Conservation (phyloP, 106 monocot species). For the Iris macrosiphon region DNA sequence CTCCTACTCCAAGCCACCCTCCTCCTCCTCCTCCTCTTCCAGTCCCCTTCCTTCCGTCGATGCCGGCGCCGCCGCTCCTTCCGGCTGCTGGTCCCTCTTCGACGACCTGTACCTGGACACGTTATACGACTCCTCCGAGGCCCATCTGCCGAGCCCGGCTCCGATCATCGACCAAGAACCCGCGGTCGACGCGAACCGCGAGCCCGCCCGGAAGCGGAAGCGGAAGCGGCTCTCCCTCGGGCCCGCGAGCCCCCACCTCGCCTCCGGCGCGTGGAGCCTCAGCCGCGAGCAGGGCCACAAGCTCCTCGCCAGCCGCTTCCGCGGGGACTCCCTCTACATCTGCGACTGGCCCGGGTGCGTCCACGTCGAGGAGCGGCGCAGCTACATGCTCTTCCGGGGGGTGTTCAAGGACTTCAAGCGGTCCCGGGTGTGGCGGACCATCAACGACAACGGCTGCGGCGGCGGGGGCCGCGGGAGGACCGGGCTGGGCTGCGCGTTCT, state of each 20-base stretch:
- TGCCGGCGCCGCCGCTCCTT: background rate
- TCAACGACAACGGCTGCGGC: too few relatives aligned
- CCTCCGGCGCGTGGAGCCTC: constrained; percentile 47
- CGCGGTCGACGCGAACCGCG: background rate
- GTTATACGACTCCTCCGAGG: constrained; percentile 58
- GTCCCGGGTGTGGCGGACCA: constrained; percentile 84
- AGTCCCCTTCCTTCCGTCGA: background rate
- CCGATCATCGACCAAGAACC: background rate
- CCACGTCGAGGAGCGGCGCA: constrained; percentile 69
- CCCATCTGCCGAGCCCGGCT: background rate
- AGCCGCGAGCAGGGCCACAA: constrained; percentile 81
- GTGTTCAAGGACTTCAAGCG: constrained; percentile 77
- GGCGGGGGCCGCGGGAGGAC: constrained; percentile 31
- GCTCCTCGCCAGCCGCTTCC: constrained; percentile 68
- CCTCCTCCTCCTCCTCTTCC: constrained; percentile 2
- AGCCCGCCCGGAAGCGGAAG: too few relatives aligned
- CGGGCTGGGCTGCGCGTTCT: constrained; percentile 66
- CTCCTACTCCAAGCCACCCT: background rate
- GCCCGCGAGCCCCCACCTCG: constrained; percentile 37
- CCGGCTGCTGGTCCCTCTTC: constrained; percentile 62
- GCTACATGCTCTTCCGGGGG: constrained; percentile 90
- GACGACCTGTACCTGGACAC: constrained; percentile 93
- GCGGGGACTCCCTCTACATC: constrained; percentile 72
- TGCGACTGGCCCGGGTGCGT: constrained; percentile 87
- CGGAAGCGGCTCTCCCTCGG: constrained; percentile 23